phyloP scores from a whole-genome alignment of 129 eudicot species.

The Lactuca sativa region DNA sequence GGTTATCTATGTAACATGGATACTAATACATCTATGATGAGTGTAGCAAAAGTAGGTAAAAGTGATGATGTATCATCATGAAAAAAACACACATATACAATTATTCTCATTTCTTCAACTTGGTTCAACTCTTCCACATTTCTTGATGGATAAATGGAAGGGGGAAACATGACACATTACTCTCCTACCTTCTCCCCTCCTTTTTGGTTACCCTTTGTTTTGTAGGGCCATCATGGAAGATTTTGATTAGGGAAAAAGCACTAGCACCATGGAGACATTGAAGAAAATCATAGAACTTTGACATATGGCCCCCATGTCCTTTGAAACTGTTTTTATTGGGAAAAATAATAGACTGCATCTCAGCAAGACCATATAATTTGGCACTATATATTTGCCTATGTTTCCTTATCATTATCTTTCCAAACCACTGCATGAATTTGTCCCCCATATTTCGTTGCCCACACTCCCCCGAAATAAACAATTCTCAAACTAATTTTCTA shows the following conservation, averaged over 20 bases:
- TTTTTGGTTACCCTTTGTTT: slow-evolving; percentile 25
- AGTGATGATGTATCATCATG: slow-evolving; percentile 29
- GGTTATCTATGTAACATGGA: slow-evolving; percentile 18
- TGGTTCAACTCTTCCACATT: slow-evolving; percentile 10
- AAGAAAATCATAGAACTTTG: slow-evolving; percentile 16
- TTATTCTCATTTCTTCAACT: slow-evolving; percentile 26
- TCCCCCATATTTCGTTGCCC: slow-evolving; percentile 33
- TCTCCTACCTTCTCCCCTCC: slow-evolving; percentile 18
- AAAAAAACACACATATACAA: slow-evolving; percentile 23
- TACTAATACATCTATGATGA: slow-evolving; percentile 21
- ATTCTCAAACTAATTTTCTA: slow-evolving; percentile 1
- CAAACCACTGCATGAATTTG: slow-evolving; percentile 26
- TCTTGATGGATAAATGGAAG: slow-evolving; percentile 27
- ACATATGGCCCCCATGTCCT: slow-evolving; percentile 36
- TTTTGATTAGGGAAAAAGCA: slow-evolving; percentile 14
- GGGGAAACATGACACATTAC: slow-evolving; percentile 32
- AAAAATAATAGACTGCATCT: slow-evolving; percentile 20
- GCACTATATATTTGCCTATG: slow-evolving; percentile 28
- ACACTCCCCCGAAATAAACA: slow-evolving; percentile 21
- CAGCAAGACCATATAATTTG: slow-evolving; percentile 26
- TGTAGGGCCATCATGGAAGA: slow-evolving; percentile 26
- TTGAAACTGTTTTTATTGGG: slow-evolving; percentile 28
- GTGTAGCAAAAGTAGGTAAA: slow-evolving; percentile 31
- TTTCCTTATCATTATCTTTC: slow-evolving; percentile 35
- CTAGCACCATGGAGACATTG: slow-evolving; percentile 19